phyloP scores from a whole-genome alignment of 495 filamentous ascomycete genomes.

The Parachaetomium inaequale region DNA sequence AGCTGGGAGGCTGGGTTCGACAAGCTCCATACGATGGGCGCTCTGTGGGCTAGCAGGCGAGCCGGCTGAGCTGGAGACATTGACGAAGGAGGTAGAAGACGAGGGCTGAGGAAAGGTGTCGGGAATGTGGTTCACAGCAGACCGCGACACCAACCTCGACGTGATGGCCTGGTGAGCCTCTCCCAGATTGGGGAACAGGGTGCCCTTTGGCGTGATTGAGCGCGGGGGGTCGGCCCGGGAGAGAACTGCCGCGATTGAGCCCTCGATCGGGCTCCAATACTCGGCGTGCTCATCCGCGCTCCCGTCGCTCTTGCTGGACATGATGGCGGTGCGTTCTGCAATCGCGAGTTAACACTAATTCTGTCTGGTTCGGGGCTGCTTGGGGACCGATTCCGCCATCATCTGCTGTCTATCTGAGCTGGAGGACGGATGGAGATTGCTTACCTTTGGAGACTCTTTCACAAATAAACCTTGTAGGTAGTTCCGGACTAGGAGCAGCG shows the following conservation, averaged over 20 bases:
- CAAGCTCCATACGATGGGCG: constrained; percentile 15
- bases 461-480: neutral
- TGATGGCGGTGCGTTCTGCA: neutral
- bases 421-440: neutral
- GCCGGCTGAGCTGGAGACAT: constrained; percentile 4
- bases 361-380: neutral
- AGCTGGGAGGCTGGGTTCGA: neutral
- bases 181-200: constrained; percentile 25
- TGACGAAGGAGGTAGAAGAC: constrained; percentile 15
- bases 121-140: constrained; percentile 2
- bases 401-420: neutral
- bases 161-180: constrained; percentile 32
- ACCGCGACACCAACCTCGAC: constrained; percentile 13
- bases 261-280: constrained; percentile 1
- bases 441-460: neutral
- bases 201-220: constrained; percentile 23
- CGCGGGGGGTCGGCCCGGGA: neutral
- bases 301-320: constrained; percentile 15
- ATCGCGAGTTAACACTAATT: neutral
- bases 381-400: neutral
- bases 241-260: neutral
- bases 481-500: neutral
- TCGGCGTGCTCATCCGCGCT: neutral
- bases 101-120: neutral
- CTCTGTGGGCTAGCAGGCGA: constrained; percentile 8